Percentiles rank a stretch among this genome's conserved stretches.
Evolutionary conservation across 345 rosid species (phyloP).

Genomic region (Conringia planisiliqua): DNA sequence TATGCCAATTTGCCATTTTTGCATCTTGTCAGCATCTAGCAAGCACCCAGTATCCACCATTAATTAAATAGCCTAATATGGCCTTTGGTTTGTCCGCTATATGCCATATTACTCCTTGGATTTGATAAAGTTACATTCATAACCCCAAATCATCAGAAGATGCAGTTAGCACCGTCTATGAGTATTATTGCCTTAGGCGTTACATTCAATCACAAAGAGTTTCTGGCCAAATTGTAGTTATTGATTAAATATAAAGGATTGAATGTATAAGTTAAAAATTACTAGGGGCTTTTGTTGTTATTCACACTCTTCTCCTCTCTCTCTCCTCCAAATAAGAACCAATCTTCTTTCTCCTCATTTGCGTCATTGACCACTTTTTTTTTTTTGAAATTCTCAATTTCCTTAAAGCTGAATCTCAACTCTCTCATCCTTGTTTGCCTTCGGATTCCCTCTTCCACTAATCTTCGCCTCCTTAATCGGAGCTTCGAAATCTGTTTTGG

Average conservation of each 20-base stretch:
- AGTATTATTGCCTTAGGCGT: too few species aligned
- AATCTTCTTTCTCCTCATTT: conserved; percentile 22
- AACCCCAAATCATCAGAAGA: neutral
- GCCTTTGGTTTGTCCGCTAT: neutral
- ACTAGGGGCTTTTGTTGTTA: neutral
- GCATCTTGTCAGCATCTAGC: conserved; percentile 25
- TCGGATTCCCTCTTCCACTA: conserved; percentile 24
- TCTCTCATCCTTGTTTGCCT: neutral
- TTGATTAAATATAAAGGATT: neutral
- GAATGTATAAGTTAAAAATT: neutral
- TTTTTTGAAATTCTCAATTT: conserved; percentile 23
- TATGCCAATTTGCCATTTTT: conserved; percentile 18
- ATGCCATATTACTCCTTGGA: neutral
- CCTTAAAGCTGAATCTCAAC: neutral
- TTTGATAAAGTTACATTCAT: neutral
- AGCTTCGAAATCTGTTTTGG: conserved; percentile 4
- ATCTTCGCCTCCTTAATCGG: conserved; percentile 27
- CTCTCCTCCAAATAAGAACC: conserved; percentile 23
- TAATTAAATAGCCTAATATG: conserved; percentile 10
- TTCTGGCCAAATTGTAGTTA: neutral
- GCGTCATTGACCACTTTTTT: conserved; percentile 22
- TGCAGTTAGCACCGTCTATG: neutral
- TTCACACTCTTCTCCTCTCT: neutral
- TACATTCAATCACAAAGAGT: neutral
- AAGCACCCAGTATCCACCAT: conserved; percentile 23